phyloP scores from a whole-genome alignment of 768 basidiomycete genomes.

The Austroboletus festivus region DNA sequence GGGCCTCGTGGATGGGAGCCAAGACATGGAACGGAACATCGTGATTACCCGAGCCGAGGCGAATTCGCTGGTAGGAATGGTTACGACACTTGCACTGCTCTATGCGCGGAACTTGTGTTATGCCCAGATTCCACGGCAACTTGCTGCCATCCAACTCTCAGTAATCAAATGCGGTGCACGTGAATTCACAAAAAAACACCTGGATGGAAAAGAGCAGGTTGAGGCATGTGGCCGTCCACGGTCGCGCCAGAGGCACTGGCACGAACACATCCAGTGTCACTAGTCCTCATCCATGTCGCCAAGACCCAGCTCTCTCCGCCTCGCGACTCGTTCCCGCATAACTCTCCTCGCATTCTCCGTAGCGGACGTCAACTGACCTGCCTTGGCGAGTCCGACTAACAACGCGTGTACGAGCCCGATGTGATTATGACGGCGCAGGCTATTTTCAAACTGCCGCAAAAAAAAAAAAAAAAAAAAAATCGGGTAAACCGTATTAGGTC shows the following conservation, averaged over 20 bases:
- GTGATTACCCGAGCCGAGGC: not conserved
- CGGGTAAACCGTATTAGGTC: not conserved
- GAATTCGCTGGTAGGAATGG: not conserved
- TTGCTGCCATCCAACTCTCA: no score
- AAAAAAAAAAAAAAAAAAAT: slow-evolving; percentile 6
- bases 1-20: not conserved
- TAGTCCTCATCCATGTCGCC: slow-evolving; percentile 43
- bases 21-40: not conserved
- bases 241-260: slow-evolving; percentile 3
- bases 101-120: slow-evolving; percentile 7
- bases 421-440: slow-evolving; percentile 82
- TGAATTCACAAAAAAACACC: slow-evolving; percentile 5
- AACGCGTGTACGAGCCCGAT: slow-evolving; percentile 77
- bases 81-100: slow-evolving; percentile 14
- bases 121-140: slow-evolving; percentile 1
- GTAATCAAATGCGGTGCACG: not conserved
- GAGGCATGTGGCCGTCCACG: slow-evolving; percentile 1
- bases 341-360: slow-evolving; percentile 42
- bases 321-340: slow-evolving; percentile 43
- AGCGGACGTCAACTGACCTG: slow-evolving; percentile 55
- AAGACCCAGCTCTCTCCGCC: slow-evolving; percentile 39
- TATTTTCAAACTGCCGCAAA: slow-evolving; percentile 73
- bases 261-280: not conserved
- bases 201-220: not conserved
- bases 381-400: slow-evolving; percentile 69